Evolutionary conservation across 345 rosid species (phyloP), one percentile per base, ranked within the genome.

Genomic region (Cardiospermum halicacabum): DNA sequence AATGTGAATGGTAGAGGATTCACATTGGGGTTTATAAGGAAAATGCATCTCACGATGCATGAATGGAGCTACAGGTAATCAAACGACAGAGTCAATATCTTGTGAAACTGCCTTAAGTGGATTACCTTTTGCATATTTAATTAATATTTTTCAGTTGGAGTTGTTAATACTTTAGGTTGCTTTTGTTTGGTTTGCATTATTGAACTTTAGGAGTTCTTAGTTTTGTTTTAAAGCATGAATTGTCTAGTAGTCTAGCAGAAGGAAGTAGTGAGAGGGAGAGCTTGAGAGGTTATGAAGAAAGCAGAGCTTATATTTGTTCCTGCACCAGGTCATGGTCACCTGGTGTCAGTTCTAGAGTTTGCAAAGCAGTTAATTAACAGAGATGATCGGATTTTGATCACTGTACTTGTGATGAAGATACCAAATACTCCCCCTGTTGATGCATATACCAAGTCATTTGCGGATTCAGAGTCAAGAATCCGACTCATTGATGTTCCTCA

Each of bases 321-420:
- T 39, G 22, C 36, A 1, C 80, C 83, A 7, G 49, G 56, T 4
- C 26, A 7, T 3, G 84, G 90, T 22, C 93, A 89, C 74, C 58
- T 78, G 28, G 73, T 67, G 7, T 78, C 85, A 5, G 28, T 77
- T 50, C 43, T 80, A 3, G 92, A 84, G 55, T 74, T 84, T 34
- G 80, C 85, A 0, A 79, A 76, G 43, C 59, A 68, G 40, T 65
- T 88, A n/a, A 50, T 85, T 36, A 36, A 66, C 39, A 76, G 28
- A 0, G 77, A 86, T 56, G 53, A 65, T 39, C 74, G 75, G 31
- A 45, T 86, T 25, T 58, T 8, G 8, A 18, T 77, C 69, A 73
- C 74, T 7, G 21, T 74, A 31, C 77, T 80, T 19, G 48, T 66
- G 5, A 73, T 69, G 51, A 67, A 63, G 18, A 26, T 61, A 7